These are phyloP conservation scores for Ochromonas danica DNA, from an alignment of 108 stramenopile species.

Conservation along the genomic window DNA sequence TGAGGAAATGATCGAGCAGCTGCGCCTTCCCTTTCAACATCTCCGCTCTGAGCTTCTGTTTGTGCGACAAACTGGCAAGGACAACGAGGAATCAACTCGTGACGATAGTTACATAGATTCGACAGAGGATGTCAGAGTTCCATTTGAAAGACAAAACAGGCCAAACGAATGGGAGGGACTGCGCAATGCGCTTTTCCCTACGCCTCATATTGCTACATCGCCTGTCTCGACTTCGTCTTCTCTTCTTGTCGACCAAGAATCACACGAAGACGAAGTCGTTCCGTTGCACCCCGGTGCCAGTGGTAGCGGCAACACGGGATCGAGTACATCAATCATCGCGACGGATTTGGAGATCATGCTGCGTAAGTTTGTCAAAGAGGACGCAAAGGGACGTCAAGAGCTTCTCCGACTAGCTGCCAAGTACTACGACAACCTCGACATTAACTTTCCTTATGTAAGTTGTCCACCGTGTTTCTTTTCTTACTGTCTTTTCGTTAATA, in stretches of 20 bases:
- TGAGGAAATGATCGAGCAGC: neutral
- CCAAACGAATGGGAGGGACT: too few species aligned
- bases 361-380: neutral
- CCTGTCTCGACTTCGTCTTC: too few species aligned
- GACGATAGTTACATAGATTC: too few species aligned
- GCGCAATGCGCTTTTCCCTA: too few species aligned
- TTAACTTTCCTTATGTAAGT: constrained; percentile 12
- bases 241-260: too few species aligned
- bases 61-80: neutral
- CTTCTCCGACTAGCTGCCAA: neutral
- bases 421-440: constrained; percentile 1
- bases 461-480: neutral
- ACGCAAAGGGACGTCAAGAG: neutral
- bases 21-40: constrained; percentile 4
- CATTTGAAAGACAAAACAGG: too few species aligned
- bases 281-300: too few species aligned
- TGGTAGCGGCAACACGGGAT: too few species aligned
- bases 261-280: too few species aligned
- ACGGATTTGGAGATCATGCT: constrained; percentile 1
- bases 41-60: neutral
- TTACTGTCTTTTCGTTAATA: neutral
- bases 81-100: neutral
- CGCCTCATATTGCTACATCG: too few species aligned
- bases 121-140: too few species aligned
- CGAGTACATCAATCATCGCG: too few species aligned